phyloP scores from a whole-genome alignment of 352 stramenopile genomes.

The Salisapilia sapeloensis region DNA sequence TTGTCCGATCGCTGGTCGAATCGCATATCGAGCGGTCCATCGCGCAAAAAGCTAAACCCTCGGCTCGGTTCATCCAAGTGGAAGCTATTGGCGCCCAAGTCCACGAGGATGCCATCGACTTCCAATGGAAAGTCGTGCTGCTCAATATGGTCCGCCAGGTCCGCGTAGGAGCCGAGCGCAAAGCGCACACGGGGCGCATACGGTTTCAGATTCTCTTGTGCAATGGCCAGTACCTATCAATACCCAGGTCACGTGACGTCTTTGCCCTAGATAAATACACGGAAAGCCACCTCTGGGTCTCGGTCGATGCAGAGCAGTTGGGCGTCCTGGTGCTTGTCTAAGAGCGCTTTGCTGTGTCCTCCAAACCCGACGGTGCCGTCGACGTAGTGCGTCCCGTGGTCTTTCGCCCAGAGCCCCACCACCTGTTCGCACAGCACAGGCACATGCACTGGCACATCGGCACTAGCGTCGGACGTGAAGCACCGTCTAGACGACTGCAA shows the following conservation, averaged over 20 bases:
- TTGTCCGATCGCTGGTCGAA: conserved; percentile 28
- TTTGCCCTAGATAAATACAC: too few species aligned
- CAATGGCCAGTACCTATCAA: conserved; percentile 34
- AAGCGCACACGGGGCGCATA: conserved; percentile 39
- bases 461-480: background rate
- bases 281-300: conserved; percentile 27
- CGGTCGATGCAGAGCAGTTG: conserved; percentile 67
- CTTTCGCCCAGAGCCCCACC: conserved; percentile 9
- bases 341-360: conserved; percentile 42
- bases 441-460: conserved; percentile 13
- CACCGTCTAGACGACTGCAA: conserved; percentile 5
- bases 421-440: conserved; percentile 46
- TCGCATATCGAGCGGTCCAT: conserved; percentile 68
- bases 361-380: conserved; percentile 58
- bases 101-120: conserved; percentile 55
- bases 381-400: conserved; percentile 11
- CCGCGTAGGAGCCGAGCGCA: conserved; percentile 33
- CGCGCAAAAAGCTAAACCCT: conserved; percentile 55
- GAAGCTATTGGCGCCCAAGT: conserved; percentile 71
- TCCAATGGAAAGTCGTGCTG: conserved; percentile 17
- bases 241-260: too few species aligned
- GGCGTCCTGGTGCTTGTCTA: conserved; percentile 19
- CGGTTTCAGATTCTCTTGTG: conserved; percentile 19
- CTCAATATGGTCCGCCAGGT: conserved; percentile 20
- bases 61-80: conserved; percentile 53